These are phyloP conservation scores for Claviceps humidiphila DNA, from an alignment of 2,329 filamentous ascomycete species.

Conservation along the genomic window DNA sequence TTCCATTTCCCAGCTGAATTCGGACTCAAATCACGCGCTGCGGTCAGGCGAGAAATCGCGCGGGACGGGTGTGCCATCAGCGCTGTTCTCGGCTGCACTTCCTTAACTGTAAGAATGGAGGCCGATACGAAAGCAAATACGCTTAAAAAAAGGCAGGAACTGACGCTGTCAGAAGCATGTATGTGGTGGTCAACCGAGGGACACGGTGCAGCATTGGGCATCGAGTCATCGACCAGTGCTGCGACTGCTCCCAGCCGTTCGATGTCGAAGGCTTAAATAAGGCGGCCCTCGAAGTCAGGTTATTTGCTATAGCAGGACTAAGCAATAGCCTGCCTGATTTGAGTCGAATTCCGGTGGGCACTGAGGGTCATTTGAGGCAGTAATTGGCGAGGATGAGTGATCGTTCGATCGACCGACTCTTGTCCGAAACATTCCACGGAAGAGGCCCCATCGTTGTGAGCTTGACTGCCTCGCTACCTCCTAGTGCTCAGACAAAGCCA, in stretches of 20 bases:
- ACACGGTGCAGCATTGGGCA: no score
- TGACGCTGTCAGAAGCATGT: not conserved
- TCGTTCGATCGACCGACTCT: not conserved
- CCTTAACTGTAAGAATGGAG: not conserved
- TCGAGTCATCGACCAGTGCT: not conserved
- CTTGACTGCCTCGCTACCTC: not conserved
- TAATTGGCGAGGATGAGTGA: not conserved
- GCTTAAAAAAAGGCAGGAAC: not conserved
- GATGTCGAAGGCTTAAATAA: no score
- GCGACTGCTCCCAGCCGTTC: not conserved
- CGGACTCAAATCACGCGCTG: not conserved
- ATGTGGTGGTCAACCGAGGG: not conserved
- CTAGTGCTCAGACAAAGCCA: not conserved
- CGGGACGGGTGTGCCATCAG: not conserved
- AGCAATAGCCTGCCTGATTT: not conserved
- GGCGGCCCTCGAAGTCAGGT: not conserved
- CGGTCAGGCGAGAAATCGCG: not conserved
- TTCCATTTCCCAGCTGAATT: not conserved
- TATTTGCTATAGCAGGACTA: no score
- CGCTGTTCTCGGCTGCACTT: not conserved
- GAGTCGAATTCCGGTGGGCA: not conserved
- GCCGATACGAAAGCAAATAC: not conserved
- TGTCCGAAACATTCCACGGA: not conserved
- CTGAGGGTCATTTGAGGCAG: not conserved
- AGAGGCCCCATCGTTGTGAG: not conserved